Base-by-base conservation (phyloP, 306 rosid genomes). In the Elaeagnus macrophylla region DNA sequence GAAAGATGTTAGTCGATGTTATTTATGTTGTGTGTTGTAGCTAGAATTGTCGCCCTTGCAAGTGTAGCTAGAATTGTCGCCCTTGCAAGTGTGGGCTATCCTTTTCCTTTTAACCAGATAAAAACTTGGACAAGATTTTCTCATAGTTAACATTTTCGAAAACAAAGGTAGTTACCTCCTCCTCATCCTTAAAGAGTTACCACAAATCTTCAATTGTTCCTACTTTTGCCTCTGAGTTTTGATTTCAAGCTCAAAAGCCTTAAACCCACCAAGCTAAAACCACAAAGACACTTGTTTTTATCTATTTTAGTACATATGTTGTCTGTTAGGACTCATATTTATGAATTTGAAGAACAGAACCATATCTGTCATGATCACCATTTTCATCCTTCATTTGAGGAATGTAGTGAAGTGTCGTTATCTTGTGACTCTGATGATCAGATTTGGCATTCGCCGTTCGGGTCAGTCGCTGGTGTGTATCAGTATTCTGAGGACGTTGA, bases 381-480 rank as follows among this genome's bases (percentile, higher is more conserved):
- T 12, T 38, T 25, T 9, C 56, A 56, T 7, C 57, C 12, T 54
- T 61, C 64, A 6, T 70, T 36, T 9, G 44, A 40, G 19, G 37
- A 51, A 7, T 39, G 52, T 53, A 3, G 57, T 19, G 72, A 55
- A n/a, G 32, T 48, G 18, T 62, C 72, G 6, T 48, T 1, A 1
- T 64, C 56, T 0, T 64, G 65, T 16, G 75, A 65, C 45, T 65
- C 81, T 18, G 70, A 73, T 1, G 70, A 41, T 59, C 70, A 62
- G 53, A 57, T 69, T 18, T 72, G 65, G 60, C 71, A 66, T 52
- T 72, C 72, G 10, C 37, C 48, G 52, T 60, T 53, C 18, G 64
- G 57, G 16, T 69, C 60, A 44, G 50, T 38, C 10, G 46, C 53
- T 1, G 53, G 52, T 40, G 63, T 46, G 52, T 67, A 66, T 37